Evolutionary conservation across 352 stramenopile genomes (phyloP), one percentile per base, ranked within the genome.

Genomic region (Globisporangium mamillatum): DNA sequence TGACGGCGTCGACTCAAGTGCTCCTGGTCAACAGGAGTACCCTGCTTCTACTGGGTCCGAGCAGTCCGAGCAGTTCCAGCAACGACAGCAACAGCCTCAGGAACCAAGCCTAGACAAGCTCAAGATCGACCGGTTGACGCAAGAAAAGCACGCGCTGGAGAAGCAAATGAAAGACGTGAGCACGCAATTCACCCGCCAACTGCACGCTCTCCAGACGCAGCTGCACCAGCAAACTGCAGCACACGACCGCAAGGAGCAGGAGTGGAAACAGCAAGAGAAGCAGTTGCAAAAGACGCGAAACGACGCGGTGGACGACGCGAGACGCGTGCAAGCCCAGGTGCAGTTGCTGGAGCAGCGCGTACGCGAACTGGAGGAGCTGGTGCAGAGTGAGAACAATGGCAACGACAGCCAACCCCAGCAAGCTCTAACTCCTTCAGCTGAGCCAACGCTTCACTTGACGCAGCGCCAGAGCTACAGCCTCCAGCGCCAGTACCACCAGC

Each of bases 161-260:
- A 56, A 69, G 14, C 64, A 69, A 44, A 22, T 69, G 24, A 22
- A 50, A 22, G 57, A 58, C 12, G 4, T 59, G 25, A 27, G 41
- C 22, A 54, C 34, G 5, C 44, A 69, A 8, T 60, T 58, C 25
- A 55, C n/a, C 6, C 27, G 41, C 24, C 64, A 69, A 14, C 20
- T 69, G 10, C 57, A 60, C 38, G 20, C 55, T 8, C 34, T 69
- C 12, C 54, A 63, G 3, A 9, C n/a, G 5, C 38, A 69, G 38
- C 29, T 64, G 8, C 55, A 69, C 41, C 64, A 69, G 38, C 46
- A 41, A 22, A 57, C 1, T 20, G 32, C 29, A 8, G 34, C 54
- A 4, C 57, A 69, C 55, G 41, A 59, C 16, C 55, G 25, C 20
- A 54, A 29, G 22, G 38, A 69, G 46, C 25, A 25, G 10, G 57